Conservation (phyloP, 2,329 filamentous ascomycete species). For the Colletotrichum melonis region DNA sequence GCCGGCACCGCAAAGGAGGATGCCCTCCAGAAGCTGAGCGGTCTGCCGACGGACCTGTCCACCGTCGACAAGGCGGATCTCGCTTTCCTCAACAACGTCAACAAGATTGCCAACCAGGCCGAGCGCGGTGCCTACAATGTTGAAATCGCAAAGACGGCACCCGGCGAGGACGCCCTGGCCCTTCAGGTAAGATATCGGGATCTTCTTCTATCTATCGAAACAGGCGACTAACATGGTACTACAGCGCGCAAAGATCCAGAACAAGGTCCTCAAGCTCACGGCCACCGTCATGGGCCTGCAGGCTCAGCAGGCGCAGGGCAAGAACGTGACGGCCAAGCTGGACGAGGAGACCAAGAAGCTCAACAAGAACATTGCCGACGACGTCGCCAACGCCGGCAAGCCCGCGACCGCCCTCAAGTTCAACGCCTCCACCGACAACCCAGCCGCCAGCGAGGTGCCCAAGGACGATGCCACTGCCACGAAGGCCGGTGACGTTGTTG, state of each 20-base stretch:
- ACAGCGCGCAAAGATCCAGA: conserved; percentile 67
- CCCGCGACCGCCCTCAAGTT: conserved; percentile 47
- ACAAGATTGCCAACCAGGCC: conserved; percentile 63
- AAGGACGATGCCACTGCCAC: conserved; percentile 18
- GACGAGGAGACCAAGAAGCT: conserved; percentile 62
- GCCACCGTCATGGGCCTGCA: conserved; percentile 62
- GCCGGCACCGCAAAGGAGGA: conserved; percentile 58
- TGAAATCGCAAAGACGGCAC: conserved; percentile 58
- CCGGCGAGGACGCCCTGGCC: conserved; percentile 57
- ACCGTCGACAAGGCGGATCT: conserved; percentile 59
- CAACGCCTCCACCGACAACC: conserved; percentile 34
- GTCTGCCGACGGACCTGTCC: conserved; percentile 52
- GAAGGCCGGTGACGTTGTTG: conserved; percentile 20
- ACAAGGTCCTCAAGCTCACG: conserved; percentile 69
- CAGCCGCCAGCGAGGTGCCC: conserved; percentile 22
- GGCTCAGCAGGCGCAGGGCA: conserved; percentile 62
- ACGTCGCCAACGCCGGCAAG: conserved; percentile 59
- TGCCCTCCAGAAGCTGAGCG: conserved; percentile 51
- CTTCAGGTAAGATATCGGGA: conserved; percentile 50
- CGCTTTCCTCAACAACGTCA: conserved; percentile 60
- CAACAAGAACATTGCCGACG: conserved; percentile 62
- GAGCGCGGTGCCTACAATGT: conserved; percentile 65
- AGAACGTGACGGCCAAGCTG: conserved; percentile 56
- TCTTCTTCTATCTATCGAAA: neutral
- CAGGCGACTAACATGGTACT: neutral